These are phyloP conservation scores for Plectosphaerella cucumerina DNA, from an alignment of 2,329 filamentous ascomycete genomes.

Conservation along the genomic window DNA sequence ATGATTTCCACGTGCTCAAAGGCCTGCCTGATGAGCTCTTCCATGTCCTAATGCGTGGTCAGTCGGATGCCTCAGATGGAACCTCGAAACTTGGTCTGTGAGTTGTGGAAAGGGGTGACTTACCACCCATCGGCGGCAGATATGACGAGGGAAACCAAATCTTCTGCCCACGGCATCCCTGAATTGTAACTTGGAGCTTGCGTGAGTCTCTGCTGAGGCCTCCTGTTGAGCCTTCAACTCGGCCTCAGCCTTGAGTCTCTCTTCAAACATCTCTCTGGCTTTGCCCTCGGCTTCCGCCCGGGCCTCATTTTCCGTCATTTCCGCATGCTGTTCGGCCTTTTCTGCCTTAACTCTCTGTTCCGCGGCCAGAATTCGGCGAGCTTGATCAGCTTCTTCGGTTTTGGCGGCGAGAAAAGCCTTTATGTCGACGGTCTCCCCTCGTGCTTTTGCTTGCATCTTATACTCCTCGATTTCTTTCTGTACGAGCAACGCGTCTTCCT, in stretches of 20 bases:
- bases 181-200: constrained; percentile 66
- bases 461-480: too few relatives aligned
- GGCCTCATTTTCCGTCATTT: constrained; percentile 28
- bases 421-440: constrained; percentile 36
- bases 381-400: constrained; percentile 38
- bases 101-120: constrained; percentile 31
- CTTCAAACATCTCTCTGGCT: constrained; percentile 32
- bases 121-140: constrained; percentile 82
- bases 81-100: too few relatives aligned
- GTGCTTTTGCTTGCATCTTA: constrained; percentile 33
- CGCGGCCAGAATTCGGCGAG: constrained; percentile 39
- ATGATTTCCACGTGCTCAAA: constrained; percentile 76
- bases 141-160: constrained; percentile 84
- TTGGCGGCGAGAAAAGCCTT: constrained; percentile 43
- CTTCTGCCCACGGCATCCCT: constrained; percentile 89
- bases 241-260: constrained; percentile 40
- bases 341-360: constrained; percentile 42
- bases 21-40: constrained; percentile 79
- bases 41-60: constrained; percentile 66
- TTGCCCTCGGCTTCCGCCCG: constrained; percentile 21
- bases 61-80: neutral
- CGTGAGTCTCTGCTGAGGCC: constrained; percentile 43
- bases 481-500: constrained; percentile 44
- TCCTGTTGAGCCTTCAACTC: constrained; percentile 51
- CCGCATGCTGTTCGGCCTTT: constrained; percentile 28